phyloP scores from a whole-genome alignment of 345 rosid species.

The Gossypium mustelinum region DNA sequence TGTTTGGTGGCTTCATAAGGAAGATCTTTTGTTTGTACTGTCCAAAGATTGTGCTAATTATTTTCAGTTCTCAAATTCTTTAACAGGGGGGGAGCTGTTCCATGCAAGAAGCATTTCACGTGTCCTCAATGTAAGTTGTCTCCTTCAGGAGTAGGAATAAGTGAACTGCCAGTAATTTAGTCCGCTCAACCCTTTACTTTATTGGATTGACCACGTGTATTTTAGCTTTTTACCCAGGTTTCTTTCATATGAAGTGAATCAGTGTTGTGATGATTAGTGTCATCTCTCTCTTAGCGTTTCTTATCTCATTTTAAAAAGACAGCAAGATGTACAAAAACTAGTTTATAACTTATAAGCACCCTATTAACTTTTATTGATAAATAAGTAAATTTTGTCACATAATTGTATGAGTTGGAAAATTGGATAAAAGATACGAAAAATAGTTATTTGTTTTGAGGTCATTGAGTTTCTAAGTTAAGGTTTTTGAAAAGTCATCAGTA shows the following conservation, averaged over 20 bases:
- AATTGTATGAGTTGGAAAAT: neutral
- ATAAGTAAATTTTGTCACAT: neutral
- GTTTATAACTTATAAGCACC: neutral
- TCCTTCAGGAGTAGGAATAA: slow-evolving; percentile 2
- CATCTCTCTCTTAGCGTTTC: neutral
- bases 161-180: neutral
- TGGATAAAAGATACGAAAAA: neutral
- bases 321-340: neutral
- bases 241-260: neutral
- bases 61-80: slow-evolving; percentile 1
- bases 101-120: slow-evolving; percentile 47
- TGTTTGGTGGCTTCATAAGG: neutral
- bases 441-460: no score
- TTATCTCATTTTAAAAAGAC: neutral
- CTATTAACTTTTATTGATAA: neutral
- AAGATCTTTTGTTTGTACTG: neutral
- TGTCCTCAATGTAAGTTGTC: slow-evolving; percentile 54
- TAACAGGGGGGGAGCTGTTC: slow-evolving; percentile 42
- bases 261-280: neutral
- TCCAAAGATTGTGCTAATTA: neutral
- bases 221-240: neutral
- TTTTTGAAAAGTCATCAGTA: no score
- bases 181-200: neutral
- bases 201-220: neutral
- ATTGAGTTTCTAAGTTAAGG: no score